Base-by-base conservation (phyloP, 2,329 filamentous ascomycete genomes). In the Daldinia sp. region DNA sequence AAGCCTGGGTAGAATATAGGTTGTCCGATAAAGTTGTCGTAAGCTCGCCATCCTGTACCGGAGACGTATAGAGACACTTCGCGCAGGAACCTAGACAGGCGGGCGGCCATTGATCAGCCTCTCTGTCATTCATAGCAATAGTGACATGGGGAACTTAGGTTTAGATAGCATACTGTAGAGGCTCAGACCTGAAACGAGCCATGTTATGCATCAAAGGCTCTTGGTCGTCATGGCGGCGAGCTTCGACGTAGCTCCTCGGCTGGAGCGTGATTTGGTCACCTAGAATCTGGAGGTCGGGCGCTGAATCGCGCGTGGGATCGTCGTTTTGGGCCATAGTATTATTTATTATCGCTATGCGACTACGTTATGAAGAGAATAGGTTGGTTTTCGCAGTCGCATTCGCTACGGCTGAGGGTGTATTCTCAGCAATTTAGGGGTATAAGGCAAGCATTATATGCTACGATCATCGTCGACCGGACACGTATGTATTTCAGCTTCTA, bases 51-150 rank as follows among this genome's bases (percentile, higher is more conserved):
- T 75, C 94, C 94, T 51, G 91, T 90, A 56, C 95, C 95, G 10
- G 93, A 94, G 67, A 98, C 91, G 78, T 98, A 94, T 30, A 97
- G 84, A 47, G 92, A 95, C 30, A 99, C 90, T 81, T 99, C 95
- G 69, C 93, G 92, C 27, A 98, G 87, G 76, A 98, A 98, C 67
- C 93, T 90, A 80, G 50, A 64, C 30, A 37, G 21, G 49, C 64
- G 70, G 52, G 75, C 64, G n/a, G 25, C 37, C 15, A 35, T 15
- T n/a, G 29, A 48, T 37, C 39, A 45, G 34, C 23, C 10, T 41
- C 29, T 19, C 13, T 27, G 15, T 8, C 13, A 25, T 21, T 5
- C 19, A 29, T 23, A 23, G n/a, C 0, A 55, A 41, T 23, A 5
- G n/a, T 0, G 52, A 41, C 21, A 5, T 10, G 23, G 9, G 34